These are phyloP conservation scores for Crepidotus sp. DNA, from an alignment of 1,284 basidiomycete species.

Conservation along the genomic window DNA sequence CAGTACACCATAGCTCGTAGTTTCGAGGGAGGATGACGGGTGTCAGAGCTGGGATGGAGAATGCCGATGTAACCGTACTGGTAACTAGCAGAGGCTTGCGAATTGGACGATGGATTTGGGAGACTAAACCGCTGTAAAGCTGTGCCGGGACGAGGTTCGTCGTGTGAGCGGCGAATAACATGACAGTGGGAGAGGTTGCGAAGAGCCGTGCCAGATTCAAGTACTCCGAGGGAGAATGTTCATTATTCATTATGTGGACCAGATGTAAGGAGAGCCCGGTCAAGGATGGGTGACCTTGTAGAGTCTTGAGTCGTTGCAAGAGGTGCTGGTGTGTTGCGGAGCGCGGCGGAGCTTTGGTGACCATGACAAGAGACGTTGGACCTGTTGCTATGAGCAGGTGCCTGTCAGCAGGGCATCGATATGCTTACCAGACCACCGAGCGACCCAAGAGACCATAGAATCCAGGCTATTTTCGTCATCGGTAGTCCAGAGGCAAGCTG, in stretches of 20 bases:
- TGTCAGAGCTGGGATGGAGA: slow-evolving; percentile 31
- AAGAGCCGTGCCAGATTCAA: slow-evolving; percentile 58
- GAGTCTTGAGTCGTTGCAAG: slow-evolving; percentile 21
- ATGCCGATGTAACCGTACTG: slow-evolving; percentile 22
- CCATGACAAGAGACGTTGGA: slow-evolving; percentile 46
- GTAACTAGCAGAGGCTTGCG: slow-evolving; percentile 24
- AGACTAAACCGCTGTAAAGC: slow-evolving; percentile 11
- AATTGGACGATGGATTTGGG: slow-evolving; percentile 14
- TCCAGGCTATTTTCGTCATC: slow-evolving; percentile 28
- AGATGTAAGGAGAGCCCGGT: slow-evolving; percentile 40
- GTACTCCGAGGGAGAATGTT: slow-evolving; percentile 38
- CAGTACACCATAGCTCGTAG: slow-evolving; percentile 54
- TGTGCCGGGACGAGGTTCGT: slow-evolving; percentile 25
- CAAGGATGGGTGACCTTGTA: slow-evolving; percentile 25
- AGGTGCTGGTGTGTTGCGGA: slow-evolving; percentile 26
- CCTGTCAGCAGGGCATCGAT: background rate
- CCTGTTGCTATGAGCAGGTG: slow-evolving; percentile 27
- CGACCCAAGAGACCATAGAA: slow-evolving; percentile 28
- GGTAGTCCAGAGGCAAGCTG: slow-evolving; percentile 46
- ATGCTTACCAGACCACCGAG: slow-evolving; percentile 40
- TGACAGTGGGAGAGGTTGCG: slow-evolving; percentile 38
- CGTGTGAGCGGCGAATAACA: slow-evolving; percentile 41
- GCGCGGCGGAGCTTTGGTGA: slow-evolving; percentile 27
- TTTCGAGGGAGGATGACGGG: slow-evolving; percentile 42
- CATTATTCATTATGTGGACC: slow-evolving; percentile 32